These are phyloP conservation scores for Pyrus hybrid DNA, from an alignment of 331 rosid species.

Conservation along the genomic window DNA sequence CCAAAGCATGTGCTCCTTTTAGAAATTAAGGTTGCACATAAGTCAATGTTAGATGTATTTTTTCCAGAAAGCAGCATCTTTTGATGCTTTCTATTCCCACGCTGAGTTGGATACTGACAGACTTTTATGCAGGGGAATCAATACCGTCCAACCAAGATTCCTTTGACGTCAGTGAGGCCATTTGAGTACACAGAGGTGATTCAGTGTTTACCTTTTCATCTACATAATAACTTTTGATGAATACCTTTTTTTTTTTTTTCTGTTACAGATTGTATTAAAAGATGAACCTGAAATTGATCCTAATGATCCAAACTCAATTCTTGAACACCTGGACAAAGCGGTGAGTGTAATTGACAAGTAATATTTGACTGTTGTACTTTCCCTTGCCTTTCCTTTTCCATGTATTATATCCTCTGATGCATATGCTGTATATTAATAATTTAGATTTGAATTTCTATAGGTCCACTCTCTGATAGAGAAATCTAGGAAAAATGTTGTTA, in stretches of 20 bases:
- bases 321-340: conserved; percentile 82
- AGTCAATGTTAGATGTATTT: conserved; percentile 1
- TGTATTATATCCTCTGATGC: background rate
- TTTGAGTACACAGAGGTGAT: conserved; percentile 90
- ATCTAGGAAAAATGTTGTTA: conserved; percentile 44
- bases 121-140: conserved; percentile 67
- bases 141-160: conserved; percentile 97
- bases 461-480: conserved; percentile 66
- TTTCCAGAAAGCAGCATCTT: conserved; percentile 9
- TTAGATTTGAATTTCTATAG: conserved; percentile 32
- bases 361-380: background rate
- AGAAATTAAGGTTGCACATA: conserved; percentile 76
- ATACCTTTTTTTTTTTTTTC: background rate
- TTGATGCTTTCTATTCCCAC: background rate
- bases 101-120: conserved; percentile 12
- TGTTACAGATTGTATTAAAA: conserved; percentile 60
- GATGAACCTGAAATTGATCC: conserved; percentile 73
- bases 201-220: conserved; percentile 7
- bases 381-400: background rate
- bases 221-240: background rate
- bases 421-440: background rate
- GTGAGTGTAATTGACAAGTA: conserved; percentile 23
- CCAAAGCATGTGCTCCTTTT: conserved; percentile 92
- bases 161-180: conserved; percentile 85
- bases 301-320: conserved; percentile 79